Evolutionary conservation across 2,329 filamentous ascomycete genomes (phyloP), one percentile per base, ranked within the genome.

Genomic region (Fusarium newnesense): DNA sequence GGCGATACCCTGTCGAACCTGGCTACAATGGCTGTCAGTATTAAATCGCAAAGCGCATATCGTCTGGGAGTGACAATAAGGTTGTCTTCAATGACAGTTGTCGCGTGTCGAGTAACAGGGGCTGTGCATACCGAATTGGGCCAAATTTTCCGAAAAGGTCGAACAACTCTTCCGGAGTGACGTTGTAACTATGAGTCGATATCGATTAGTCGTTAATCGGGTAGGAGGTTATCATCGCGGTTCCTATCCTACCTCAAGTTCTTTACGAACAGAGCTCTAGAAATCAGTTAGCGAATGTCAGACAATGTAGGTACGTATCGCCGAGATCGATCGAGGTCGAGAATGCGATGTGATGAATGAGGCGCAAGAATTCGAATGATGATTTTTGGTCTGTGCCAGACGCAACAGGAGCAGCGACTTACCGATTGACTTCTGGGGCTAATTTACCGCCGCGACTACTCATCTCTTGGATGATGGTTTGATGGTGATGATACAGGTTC

Each of bases 351-450:
- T 50, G 60, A 65, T 50, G 42, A 42, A 62, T 53, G 50, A 56
- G 64, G 58, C 74, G 60, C 50, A 52, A 70, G 60, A 60, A 54
- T 64, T 62, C 56, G 30, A 54, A 66, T 50, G 53, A 69, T 66
- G 61, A 57, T 68, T 72, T 57, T 62, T 39, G 24, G 60, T 49
- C 40, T 66, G 39, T 70, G 46, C 34, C 60, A 68, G 42, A 44
- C n/a, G 24, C n/a, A 30, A 39, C 47, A 52, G 19, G 30, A 21
- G 44, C 47, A 67, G 73, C 58, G 67, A 79, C 79, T 79, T 71
- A 97, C 95, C 95, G 93, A 89, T 98, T 98, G 88, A 98, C 95
- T 93, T 99, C 96, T 86, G 96, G 95, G 87, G 95, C 95, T 90
- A 98, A 93, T 91, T 98, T 98, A 87, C 92, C 93, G 88, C 91